Evolutionary conservation across 2,329 filamentous ascomycete species (phyloP).

Genomic region (Aspergillus sergii): DNA sequence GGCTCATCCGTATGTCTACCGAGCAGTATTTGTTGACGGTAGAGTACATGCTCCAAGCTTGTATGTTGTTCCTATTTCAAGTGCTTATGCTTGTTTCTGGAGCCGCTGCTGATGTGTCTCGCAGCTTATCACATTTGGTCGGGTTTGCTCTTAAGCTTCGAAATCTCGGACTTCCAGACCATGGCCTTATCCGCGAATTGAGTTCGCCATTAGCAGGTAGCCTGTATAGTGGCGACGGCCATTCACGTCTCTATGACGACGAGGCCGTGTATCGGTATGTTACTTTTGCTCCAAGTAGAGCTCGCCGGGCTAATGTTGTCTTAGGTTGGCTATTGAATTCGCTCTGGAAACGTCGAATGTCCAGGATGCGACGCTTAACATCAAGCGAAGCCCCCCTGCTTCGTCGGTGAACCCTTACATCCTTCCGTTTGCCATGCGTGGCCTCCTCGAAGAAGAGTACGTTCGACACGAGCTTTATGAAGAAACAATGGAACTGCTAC

Average conservation of each 20-base stretch:
- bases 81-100: neutral
- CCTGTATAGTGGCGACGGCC: constrained; percentile 87
- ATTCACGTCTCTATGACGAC: constrained; percentile 92
- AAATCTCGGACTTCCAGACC: constrained; percentile 89
- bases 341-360: constrained; percentile 70
- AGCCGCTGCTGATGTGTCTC: constrained; percentile 13
- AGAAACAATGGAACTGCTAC: constrained; percentile 79
- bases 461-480: constrained; percentile 77
- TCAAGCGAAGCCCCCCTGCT: constrained; percentile 52
- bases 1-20: constrained; percentile 88
- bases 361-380: constrained; percentile 50
- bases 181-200: constrained; percentile 88
- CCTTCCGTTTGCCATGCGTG: constrained; percentile 93
- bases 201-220: constrained; percentile 86
- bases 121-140: constrained; percentile 79
- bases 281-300: neutral
- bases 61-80: constrained; percentile 41
- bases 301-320: constrained; percentile 11
- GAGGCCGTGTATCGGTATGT: constrained; percentile 75
- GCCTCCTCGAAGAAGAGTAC: constrained; percentile 85
- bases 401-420: constrained; percentile 76
- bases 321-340: constrained; percentile 69
- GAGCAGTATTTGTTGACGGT: constrained; percentile 94
- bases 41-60: constrained; percentile 92
- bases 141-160: constrained; percentile 92